Conservation (phyloP, 192 early-diverging fungal genomes). For the Backusella tuberculispora region DNA sequence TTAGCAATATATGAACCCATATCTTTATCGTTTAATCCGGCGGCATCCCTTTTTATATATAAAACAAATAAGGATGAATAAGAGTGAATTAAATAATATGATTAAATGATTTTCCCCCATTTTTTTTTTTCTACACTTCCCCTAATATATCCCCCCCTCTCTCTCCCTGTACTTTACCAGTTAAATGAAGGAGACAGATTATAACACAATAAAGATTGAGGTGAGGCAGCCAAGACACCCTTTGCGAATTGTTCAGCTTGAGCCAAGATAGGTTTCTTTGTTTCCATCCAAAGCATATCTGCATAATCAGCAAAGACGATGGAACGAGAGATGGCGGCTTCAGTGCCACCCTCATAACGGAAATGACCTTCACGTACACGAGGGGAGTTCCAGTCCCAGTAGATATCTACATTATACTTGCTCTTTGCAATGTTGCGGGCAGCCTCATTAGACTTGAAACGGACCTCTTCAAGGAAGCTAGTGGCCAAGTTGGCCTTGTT, state of each 20-base stretch:
- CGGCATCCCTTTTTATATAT: constrained; percentile 54
- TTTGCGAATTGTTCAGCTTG: constrained; percentile 92
- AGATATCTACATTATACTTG: constrained; percentile 68
- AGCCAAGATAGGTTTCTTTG: constrained; percentile 88
- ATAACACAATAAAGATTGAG: constrained; percentile 90
- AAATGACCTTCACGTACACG: constrained; percentile 95
- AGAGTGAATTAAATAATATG: background rate
- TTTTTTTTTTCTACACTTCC: background rate
- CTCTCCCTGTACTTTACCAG: constrained; percentile 66
- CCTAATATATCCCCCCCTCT: background rate
- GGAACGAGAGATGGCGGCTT: constrained; percentile 82
- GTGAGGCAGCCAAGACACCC: constrained; percentile 80
- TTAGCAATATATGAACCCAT: constrained; percentile 83
- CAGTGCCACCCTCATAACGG: constrained; percentile 95
- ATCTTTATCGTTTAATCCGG: constrained; percentile 90
- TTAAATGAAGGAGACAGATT: constrained; percentile 98
- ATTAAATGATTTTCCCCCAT: too few relatives aligned
- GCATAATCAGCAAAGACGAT: constrained; percentile 87
- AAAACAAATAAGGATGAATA: background rate
- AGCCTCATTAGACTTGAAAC: constrained; percentile 77
- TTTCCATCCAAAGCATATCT: constrained; percentile 98
- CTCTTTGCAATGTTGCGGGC: constrained; percentile 79
- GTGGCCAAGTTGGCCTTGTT: constrained; percentile 58
- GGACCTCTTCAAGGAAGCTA: constrained; percentile 42
- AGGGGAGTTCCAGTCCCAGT: constrained; percentile 90